Percentiles rank a stretch among this genome's conserved stretches.
phyloP scores from a whole-genome alignment of 2,329 filamentous ascomycete species.

The Penicillium crustosum region DNA sequence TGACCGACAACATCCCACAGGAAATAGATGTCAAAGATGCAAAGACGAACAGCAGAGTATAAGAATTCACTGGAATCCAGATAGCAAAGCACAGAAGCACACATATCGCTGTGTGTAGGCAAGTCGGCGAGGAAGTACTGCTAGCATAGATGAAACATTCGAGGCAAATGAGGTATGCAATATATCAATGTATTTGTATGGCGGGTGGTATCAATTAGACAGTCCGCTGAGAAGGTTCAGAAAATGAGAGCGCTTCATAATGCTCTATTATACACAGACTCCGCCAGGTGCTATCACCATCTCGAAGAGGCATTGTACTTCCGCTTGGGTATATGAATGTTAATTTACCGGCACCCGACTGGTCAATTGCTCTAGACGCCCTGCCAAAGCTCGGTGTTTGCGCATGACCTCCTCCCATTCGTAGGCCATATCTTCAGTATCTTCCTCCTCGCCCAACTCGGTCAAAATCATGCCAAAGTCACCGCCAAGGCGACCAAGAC shows the following conservation, averaged over 20 bases:
- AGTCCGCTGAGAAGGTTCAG: neutral
- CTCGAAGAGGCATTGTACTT: neutral
- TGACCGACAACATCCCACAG: neutral
- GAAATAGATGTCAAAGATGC: neutral
- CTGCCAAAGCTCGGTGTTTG: constrained; percentile 81
- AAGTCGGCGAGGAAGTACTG: neutral
- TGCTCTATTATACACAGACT: neutral
- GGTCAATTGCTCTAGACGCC: constrained; percentile 54
- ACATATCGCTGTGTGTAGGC: neutral
- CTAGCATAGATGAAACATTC: neutral
- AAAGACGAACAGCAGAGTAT: neutral
- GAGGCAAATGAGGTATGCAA: neutral
- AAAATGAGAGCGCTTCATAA: neutral
- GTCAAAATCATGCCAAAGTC: constrained; percentile 91
- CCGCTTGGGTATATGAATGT: constrained; percentile 7
- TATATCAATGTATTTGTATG: neutral
- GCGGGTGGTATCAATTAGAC: neutral
- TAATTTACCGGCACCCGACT: constrained; percentile 24
- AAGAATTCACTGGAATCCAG: neutral
- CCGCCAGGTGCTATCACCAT: neutral
- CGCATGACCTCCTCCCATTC: constrained; percentile 88
- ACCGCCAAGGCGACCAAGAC: constrained; percentile 81
- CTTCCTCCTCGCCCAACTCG: constrained; percentile 48
- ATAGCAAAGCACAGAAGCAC: neutral
- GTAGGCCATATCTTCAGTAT: constrained; percentile 43